Percentiles rank a stretch among this genome's conserved stretches.
Evolutionary conservation across 1,139 yeast genomes (phyloP).

Genomic region (Kodamaea alishanica): DNA sequence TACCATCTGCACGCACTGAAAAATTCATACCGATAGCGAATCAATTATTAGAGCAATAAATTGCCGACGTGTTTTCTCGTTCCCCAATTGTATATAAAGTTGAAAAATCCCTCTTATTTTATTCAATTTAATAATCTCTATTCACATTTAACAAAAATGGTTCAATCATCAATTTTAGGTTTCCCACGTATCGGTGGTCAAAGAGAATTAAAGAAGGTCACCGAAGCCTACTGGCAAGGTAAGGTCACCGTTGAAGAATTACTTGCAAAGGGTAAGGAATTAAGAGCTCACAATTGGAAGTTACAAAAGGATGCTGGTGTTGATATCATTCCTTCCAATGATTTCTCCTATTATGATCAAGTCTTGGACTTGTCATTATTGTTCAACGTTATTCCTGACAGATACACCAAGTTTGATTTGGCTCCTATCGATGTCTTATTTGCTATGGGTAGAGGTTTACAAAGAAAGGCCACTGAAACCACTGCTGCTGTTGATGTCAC

Average conservation of each 20-base stretch:
- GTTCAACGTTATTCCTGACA: slow-evolving; percentile 94
- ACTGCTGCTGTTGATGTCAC: slow-evolving; percentile 93
- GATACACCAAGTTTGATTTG: slow-evolving; percentile 90
- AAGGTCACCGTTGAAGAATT: slow-evolving; percentile 85
- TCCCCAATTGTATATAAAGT: neutral
- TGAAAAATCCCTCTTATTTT: neutral
- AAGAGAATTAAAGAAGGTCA: slow-evolving; percentile 98
- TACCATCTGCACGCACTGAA: neutral
- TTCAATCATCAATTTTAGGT: slow-evolving; percentile 94
- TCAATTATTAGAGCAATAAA: neutral
- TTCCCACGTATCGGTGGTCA: slow-evolving; percentile 99
- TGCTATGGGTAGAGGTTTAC: slow-evolving; percentile 99
- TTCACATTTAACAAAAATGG: slow-evolving; percentile 53
- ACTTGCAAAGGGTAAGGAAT: slow-evolving; percentile 87
- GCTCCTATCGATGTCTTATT: slow-evolving; percentile 88
- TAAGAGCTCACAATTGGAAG: slow-evolving; percentile 97
- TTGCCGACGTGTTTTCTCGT: neutral
- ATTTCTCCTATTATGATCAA: slow-evolving; percentile 97
- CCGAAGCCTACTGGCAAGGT: slow-evolving; percentile 98
- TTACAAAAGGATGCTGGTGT: slow-evolving; percentile 97
- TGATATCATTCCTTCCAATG: slow-evolving; percentile 94
- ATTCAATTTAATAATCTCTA: slow-evolving; percentile 1
- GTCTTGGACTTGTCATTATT: slow-evolving; percentile 88
- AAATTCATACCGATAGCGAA: neutral
- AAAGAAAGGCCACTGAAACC: slow-evolving; percentile 89